Conservation (phyloP, 192 early-diverging fungal genomes). For the Rhizophagus clarus region DNA sequence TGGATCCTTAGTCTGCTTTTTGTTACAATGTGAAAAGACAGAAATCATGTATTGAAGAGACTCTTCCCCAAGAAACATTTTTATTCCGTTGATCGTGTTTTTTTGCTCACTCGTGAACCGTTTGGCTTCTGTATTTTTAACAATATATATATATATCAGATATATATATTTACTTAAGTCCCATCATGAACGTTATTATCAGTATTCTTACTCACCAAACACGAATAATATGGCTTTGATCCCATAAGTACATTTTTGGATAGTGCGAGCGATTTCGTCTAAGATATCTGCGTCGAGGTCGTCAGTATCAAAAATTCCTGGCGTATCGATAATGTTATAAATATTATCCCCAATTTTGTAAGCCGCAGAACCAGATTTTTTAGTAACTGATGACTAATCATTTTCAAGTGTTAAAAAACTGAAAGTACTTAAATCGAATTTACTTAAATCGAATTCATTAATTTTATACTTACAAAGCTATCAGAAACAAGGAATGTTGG, state of each 20-base stretch:
- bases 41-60: neutral
- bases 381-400: no score
- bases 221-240: slow-evolving; percentile 5
- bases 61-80: neutral
- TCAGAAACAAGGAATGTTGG: no score
- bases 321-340: neutral
- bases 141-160: neutral
- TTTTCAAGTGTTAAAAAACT: no score
- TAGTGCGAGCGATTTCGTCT: neutral
- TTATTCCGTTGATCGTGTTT: no score
- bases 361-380: no score
- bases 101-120: neutral
- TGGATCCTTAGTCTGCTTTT: neutral
- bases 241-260: neutral
- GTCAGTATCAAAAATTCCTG: neutral
- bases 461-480: no score
- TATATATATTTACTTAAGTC: no score
- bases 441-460: no score
- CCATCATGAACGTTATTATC: no score
- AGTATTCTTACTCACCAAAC: neutral
- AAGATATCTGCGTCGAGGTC: neutral
- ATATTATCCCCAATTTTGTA: no score
- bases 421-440: no score
- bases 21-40: neutral
- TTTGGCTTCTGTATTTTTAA: neutral